Percentiles rank a stretch among this genome's conserved stretches.
phyloP scores from a whole-genome alignment of 345 rosid genomes.

The Camelina laxa region DNA sequence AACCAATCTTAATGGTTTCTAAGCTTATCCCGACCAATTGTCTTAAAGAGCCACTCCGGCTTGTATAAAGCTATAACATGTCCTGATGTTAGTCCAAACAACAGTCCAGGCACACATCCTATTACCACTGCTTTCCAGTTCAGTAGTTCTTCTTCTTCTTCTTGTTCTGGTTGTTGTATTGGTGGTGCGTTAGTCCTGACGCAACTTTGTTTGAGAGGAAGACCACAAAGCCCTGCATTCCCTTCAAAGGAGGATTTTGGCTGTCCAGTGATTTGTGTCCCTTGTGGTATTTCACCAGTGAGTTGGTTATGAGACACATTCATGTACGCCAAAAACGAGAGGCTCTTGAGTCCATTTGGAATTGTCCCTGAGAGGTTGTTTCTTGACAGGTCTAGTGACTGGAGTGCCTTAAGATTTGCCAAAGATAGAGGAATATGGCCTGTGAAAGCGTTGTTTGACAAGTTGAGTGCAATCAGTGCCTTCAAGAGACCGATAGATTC shows the following conservation, averaged over 20 bases:
- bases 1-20: background rate
- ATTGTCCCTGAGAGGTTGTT: background rate
- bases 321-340: background rate
- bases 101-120: background rate
- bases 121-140: slow-evolving; percentile 4
- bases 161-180: background rate
- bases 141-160: background rate
- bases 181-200: background rate
- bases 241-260: background rate
- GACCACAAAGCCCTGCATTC: background rate
- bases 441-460: slow-evolving; percentile 29
- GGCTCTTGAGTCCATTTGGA: background rate
- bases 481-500: slow-evolving; percentile 35
- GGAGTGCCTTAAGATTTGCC: background rate
- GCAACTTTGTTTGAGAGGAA: background rate
- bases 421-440: slow-evolving; percentile 32
- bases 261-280: slow-evolving; percentile 2
- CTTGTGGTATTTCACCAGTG: background rate
- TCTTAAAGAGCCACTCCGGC: background rate
- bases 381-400: slow-evolving; percentile 12
- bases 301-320: slow-evolving; percentile 2
- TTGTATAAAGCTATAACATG: background rate
- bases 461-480: slow-evolving; percentile 37
- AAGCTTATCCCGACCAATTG: background rate
- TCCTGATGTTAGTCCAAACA: background rate